Evolutionary conservation across 345 rosid genomes (phyloP), one percentile per base, ranked within the genome.

Genomic region (Citrus glauca): DNA sequence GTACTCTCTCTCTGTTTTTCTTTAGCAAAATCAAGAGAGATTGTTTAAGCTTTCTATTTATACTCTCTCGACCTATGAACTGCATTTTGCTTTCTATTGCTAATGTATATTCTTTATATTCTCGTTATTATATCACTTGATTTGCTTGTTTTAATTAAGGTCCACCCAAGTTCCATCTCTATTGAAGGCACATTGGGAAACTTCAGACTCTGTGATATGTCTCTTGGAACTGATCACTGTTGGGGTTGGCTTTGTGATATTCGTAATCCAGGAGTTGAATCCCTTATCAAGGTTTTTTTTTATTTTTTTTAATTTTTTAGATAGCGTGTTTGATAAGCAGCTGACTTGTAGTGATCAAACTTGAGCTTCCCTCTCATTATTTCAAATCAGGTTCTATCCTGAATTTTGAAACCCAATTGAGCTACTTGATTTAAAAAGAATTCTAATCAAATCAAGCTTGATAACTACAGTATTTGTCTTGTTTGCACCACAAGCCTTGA

Each of bases 211-310:
- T 81, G 93, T 82, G 99, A 96, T 82, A 88, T 86, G 97, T 94
- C 99, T 27, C 89, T 92, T 75, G 98, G 89, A 80, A 75, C 84
- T 50, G 91, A 90, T 79, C 85, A 91, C 79, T 87, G 86, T 79
- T 94, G 97, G 95, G 84, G 94, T 79, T 96, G 98, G 98, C 93
- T 96, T 79, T 96, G 99, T 84, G 99, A 96, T 86, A 90, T 96
- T 81, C 98, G 99, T 60, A 91, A 94, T 86, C 97, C 97, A 72
- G 99, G 95, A 71, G 83, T 90, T 27, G 99, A 96, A 77, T 96
- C 99, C 78, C 95, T 96, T 76, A 94, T 96, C 80, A 93, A 90
- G 94, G 99, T 94, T 75, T 0, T 16, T n/a, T 71, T 45, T 61
- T 0, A 25, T n/a, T 72, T 73, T 37, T 32, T 38, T 38, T 38